Percentiles rank a stretch among this genome's conserved stretches.
Conservation (phyloP, 2,329 filamentous ascomycete genomes). For the Metarhizium album region DNA sequence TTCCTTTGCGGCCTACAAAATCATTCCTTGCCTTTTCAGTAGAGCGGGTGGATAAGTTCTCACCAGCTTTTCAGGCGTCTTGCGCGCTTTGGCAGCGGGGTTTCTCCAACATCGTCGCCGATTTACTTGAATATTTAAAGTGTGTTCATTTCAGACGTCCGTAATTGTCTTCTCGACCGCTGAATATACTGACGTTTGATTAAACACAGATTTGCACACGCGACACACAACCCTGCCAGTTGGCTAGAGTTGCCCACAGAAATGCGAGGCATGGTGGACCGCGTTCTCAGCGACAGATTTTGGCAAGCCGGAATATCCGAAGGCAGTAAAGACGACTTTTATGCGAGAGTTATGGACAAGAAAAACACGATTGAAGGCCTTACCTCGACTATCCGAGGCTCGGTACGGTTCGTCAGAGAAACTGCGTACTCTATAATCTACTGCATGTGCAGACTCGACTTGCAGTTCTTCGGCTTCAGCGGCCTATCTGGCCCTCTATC, state of each 20-base stretch:
- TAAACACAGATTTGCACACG: slow-evolving; percentile 63
- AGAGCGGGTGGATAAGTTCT: slow-evolving; percentile 70
- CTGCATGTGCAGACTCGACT: slow-evolving; percentile 78
- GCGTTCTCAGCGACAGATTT: slow-evolving; percentile 86
- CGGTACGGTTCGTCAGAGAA: slow-evolving; percentile 81
- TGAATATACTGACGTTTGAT: not conserved
- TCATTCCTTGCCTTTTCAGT: slow-evolving; percentile 87
- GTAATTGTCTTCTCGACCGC: not conserved
- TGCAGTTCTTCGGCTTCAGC: slow-evolving; percentile 81
- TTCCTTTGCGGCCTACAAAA: slow-evolving; percentile 81
- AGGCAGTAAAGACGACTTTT: slow-evolving; percentile 94
- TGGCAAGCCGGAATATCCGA: slow-evolving; percentile 97
- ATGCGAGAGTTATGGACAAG: slow-evolving; percentile 79
- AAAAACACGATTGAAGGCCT: slow-evolving; percentile 87
- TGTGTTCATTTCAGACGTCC: slow-evolving; percentile 21
- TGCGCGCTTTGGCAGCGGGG: slow-evolving; percentile 75
- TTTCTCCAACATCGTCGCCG: slow-evolving; percentile 74
- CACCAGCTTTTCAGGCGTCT: slow-evolving; percentile 63
- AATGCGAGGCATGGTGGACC: slow-evolving; percentile 64
- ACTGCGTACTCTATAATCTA: slow-evolving; percentile 90
- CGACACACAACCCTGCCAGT: slow-evolving; percentile 76
- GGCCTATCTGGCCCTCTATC: slow-evolving; percentile 77
- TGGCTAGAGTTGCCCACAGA: slow-evolving; percentile 70
- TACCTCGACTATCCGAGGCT: slow-evolving; percentile 82
- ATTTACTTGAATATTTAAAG: slow-evolving; percentile 73